Percentiles rank a stretch among this genome's conserved stretches.
Conservation (phyloP, 495 filamentous ascomycete genomes). For the Daldinia decipiens region DNA sequence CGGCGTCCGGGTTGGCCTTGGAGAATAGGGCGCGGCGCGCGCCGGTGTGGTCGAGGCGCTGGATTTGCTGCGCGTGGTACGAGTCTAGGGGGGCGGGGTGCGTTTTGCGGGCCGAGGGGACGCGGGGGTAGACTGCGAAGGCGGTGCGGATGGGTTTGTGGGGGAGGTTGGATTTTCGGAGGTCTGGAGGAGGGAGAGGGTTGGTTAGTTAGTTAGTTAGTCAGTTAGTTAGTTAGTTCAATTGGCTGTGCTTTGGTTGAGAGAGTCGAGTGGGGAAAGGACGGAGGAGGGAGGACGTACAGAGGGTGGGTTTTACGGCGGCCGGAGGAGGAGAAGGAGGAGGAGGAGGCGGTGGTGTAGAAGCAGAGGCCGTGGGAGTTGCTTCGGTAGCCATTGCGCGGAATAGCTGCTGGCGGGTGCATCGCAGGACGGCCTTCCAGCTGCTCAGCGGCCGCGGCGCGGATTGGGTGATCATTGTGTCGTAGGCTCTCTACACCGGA, state of each 20-base stretch:
- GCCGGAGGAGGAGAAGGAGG: conserved; percentile 17
- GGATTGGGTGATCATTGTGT: conserved; percentile 68
- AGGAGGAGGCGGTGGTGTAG: conserved; percentile 32
- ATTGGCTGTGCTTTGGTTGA: background rate
- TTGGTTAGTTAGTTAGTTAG: background rate
- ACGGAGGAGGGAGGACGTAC: conserved; percentile 16
- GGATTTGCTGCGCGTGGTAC: conserved; percentile 72
- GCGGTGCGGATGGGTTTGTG: conserved; percentile 47
- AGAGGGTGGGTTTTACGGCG: conserved; percentile 12
- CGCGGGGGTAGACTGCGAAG: conserved; percentile 62
- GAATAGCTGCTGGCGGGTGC: conserved; percentile 50
- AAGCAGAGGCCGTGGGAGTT: conserved; percentile 25
- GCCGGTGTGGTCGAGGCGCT: conserved; percentile 81
- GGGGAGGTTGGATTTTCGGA: conserved; percentile 38
- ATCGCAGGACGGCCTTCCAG: conserved; percentile 68
- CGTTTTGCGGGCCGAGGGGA: conserved; percentile 55
- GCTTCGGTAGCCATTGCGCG: conserved; percentile 53
- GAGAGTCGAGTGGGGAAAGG: background rate
- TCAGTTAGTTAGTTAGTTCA: background rate
- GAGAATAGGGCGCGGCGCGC: conserved; percentile 83
- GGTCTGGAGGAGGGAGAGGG: conserved; percentile 26
- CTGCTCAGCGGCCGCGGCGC: conserved; percentile 73
- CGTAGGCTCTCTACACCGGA: background rate
- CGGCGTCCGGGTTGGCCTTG: conserved; percentile 75
- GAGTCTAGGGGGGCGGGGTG: conserved; percentile 48